Evolutionary conservation across 129 eudicot genomes (phyloP).

Genomic region (Centella asiatica): DNA sequence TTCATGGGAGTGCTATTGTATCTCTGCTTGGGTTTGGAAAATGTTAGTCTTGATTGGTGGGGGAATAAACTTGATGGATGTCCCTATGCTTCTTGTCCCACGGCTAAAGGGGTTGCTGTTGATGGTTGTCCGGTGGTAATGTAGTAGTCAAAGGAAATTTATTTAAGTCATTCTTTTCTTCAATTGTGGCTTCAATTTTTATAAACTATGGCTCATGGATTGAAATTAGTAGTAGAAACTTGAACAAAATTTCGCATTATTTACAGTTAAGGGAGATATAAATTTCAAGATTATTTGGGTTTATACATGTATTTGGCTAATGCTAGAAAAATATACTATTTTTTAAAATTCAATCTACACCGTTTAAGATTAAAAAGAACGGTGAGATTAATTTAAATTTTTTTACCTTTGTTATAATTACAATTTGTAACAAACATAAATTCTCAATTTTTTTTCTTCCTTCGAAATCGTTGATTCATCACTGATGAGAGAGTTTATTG

Average conservation of each 20-base stretch:
- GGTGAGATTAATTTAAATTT: no score
- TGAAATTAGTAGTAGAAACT: neutral
- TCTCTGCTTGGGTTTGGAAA: slow-evolving; percentile 59
- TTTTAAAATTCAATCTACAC: no score
- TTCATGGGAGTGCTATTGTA: slow-evolving; percentile 87
- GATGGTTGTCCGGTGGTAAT: slow-evolving; percentile 72
- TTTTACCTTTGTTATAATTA: no score
- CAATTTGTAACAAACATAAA: no score
- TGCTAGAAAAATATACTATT: neutral
- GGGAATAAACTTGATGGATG: slow-evolving; percentile 86
- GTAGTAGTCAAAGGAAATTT: neutral
- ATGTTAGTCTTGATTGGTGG: slow-evolving; percentile 64
- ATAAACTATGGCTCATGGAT: neutral
- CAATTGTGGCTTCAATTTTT: neutral
- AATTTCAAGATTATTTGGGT: no score
- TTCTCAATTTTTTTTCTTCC: no score
- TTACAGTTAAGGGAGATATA: no score
- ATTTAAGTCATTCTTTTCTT: neutral
- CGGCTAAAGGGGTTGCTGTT: slow-evolving; percentile 47
- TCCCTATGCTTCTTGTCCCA: slow-evolving; percentile 81
- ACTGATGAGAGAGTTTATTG: no score
- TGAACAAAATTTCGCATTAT: neutral
- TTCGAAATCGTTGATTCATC: no score
- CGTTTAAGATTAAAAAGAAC: no score
- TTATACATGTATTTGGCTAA: neutral